Base-by-base conservation (phyloP, 805 yeast genomes). In the Wickerhamomyces pijperi region DNA sequence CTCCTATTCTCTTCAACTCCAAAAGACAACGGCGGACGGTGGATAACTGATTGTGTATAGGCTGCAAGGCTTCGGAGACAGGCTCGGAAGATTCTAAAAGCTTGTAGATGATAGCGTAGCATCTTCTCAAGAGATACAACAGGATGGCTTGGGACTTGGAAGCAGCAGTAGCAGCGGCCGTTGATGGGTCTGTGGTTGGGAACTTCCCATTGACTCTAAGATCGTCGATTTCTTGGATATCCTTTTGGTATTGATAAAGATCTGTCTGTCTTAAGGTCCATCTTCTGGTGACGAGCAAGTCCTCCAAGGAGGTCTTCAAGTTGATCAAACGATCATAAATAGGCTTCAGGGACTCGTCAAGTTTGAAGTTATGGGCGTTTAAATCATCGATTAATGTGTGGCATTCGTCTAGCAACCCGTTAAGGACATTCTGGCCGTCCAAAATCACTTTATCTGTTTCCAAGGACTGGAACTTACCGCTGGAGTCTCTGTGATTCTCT, bases 231-330 rank as follows among this genome's bases (percentile, higher is more conserved):
- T 67, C 72, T 51, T 76, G 78, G 45, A 92, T 66, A 45, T 70
- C 68, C 52, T 79, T 76, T 60, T 87, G 95, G 56, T 83, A 88
- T 36, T 72, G 70, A 62, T 82, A 92, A 44, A 92, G 68, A 61
- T 92, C 99, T 0, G 98, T 92, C 53, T 88, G 95, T 54, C 99
- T 76, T 63, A 92, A 67, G 2, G 97, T 90, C 99, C 99, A 92
- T 58, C 98, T 74, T 60, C 96, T 78, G 3, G 98, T 92, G 35
- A 92, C 76, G 50, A 90, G 68, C 45, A 92, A 65, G 48, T 84
- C 85, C 49, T 85, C 95, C 44, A 92, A 68, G 16, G 79, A 78
- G 19, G 75, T 68, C 56, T 86, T 84, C 48, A 86, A 68, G 35
- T 70, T 74, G 23, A 73, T 63, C 47, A 92, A 65, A 42, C 74